Percentiles rank a stretch among this genome's conserved stretches.
phyloP scores from a whole-genome alignment of 73 alveolate species.

The Symbiodinium natans region DNA sequence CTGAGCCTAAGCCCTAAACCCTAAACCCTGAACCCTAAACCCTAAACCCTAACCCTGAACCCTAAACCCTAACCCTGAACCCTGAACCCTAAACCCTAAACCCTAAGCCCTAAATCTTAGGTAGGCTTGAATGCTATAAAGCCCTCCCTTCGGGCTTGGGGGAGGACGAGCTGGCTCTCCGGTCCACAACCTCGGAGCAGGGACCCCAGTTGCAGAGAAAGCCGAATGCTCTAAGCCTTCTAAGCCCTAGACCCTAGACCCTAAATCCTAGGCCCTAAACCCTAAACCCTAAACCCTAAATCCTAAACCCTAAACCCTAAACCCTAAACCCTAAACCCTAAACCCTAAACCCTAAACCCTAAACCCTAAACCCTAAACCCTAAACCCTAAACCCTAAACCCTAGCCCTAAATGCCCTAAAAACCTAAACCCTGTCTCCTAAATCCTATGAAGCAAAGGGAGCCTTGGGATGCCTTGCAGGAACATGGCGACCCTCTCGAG shows the following conservation, averaged over 20 bases:
- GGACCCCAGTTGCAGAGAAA: not conserved
- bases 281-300: not conserved
- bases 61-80: not conserved
- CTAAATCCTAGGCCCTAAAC: not conserved
- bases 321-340: too few relatives aligned
- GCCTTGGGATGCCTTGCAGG: not conserved
- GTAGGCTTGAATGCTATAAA: too few relatives aligned
- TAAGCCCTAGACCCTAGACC: not conserved
- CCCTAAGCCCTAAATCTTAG: too few relatives aligned
- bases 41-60: not conserved
- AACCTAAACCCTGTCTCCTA: too few relatives aligned
- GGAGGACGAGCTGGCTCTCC: not conserved
- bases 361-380: too few relatives aligned
- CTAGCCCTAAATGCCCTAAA: too few relatives aligned
- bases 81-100: not conserved
- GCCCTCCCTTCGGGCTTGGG: not conserved
- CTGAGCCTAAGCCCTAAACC: too few relatives aligned
- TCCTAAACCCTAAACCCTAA: too few relatives aligned
- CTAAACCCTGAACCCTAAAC: not conserved
- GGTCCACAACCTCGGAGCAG: not conserved
- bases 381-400: too few relatives aligned
- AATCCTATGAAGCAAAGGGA: too few relatives aligned
- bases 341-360: too few relatives aligned
- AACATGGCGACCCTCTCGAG: constrained; percentile 72
- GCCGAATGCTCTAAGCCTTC: not conserved